A percentile compares a stretch with the other conserved stretches of the same genome.
These are phyloP conservation scores for Diaporthe humulicola DNA, from an alignment of 2,329 filamentous ascomycete species.

Conservation along the genomic window DNA sequence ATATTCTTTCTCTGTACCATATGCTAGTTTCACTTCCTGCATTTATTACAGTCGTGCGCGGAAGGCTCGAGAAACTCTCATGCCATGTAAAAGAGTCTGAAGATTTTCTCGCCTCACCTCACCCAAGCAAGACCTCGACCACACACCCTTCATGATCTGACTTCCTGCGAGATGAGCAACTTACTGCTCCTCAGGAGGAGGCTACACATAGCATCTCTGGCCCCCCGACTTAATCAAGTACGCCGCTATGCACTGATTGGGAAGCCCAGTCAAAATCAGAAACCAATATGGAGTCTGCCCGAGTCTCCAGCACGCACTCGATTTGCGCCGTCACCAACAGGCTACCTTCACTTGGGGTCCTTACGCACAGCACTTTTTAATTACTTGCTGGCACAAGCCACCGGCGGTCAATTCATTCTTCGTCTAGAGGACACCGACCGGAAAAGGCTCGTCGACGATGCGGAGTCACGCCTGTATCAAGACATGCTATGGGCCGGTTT, in stretches of 20 bases:
- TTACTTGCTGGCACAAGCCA: slow-evolving; percentile 88
- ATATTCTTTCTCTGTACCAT: background rate
- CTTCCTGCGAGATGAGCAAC: slow-evolving; percentile 40
- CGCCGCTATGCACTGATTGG: slow-evolving; percentile 44
- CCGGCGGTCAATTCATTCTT: slow-evolving; percentile 89
- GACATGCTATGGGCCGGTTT: slow-evolving; percentile 92
- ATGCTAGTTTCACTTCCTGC: background rate
- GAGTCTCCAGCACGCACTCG: slow-evolving; percentile 78
- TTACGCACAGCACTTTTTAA: slow-evolving; percentile 96
- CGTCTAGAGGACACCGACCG: slow-evolving; percentile 97
- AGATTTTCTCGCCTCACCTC: slow-evolving; percentile 15
- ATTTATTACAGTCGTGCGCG: background rate
- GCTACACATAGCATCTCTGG: slow-evolving; percentile 32
- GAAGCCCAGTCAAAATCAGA: slow-evolving; percentile 41
- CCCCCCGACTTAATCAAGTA: slow-evolving; percentile 38
- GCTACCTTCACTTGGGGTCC: slow-evolving; percentile 92
- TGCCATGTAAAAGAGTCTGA: background rate
- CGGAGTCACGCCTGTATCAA: slow-evolving; percentile 81
- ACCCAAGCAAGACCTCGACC: background rate
- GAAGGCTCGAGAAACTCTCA: background rate
- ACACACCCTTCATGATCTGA: slow-evolving; percentile 21
- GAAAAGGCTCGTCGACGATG: slow-evolving; percentile 84
- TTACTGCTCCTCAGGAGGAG: slow-evolving; percentile 40
- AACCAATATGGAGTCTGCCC: slow-evolving; percentile 55
- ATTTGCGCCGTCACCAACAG: slow-evolving; percentile 96